phyloP scores from a whole-genome alignment of 805 yeast species.

The Candida takata region DNA sequence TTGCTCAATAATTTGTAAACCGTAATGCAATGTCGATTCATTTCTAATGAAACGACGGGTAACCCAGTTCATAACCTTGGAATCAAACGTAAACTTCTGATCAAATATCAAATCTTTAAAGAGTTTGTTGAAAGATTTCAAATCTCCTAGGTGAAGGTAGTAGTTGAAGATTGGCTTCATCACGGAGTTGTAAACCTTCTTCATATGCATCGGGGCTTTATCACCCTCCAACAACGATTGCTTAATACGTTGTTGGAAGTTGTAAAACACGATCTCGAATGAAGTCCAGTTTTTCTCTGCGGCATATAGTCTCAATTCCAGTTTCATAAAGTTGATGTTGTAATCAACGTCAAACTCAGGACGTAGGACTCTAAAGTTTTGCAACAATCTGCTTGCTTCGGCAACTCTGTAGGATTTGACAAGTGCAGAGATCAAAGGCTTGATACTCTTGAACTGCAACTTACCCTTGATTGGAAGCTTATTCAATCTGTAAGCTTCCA shows the following conservation, averaged over 20 bases:
- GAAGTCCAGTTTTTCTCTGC: slow-evolving; percentile 24
- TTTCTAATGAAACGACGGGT: slow-evolving; percentile 23
- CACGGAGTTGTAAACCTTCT: slow-evolving; percentile 18
- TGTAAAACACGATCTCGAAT: slow-evolving; percentile 24
- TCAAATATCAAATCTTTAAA: slow-evolving; percentile 19
- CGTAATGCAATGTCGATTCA: slow-evolving; percentile 24
- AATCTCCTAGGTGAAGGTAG: slow-evolving; percentile 3
- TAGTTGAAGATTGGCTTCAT: slow-evolving; percentile 10
- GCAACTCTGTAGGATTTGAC: slow-evolving; percentile 26
- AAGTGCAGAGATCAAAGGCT: slow-evolving; percentile 29
- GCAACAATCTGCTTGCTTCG: slow-evolving; percentile 27
- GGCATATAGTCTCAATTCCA: slow-evolving; percentile 26
- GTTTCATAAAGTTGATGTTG: slow-evolving; percentile 24
- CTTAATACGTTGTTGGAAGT: slow-evolving; percentile 18
- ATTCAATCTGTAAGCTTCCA: slow-evolving; percentile 22
- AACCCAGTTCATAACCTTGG: slow-evolving; percentile 27
- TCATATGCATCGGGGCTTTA: slow-evolving; percentile 17
- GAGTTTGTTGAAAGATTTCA: slow-evolving; percentile 6
- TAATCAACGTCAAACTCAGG: slow-evolving; percentile 19
- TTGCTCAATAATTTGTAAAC: slow-evolving; percentile 24
- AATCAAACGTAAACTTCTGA: slow-evolving; percentile 25
- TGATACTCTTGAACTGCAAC: slow-evolving; percentile 28
- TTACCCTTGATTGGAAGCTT: slow-evolving; percentile 16
- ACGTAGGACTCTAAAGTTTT: slow-evolving; percentile 24
- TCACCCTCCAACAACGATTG: slow-evolving; percentile 11